phyloP scores from a whole-genome alignment of 2,329 filamentous ascomycete genomes.

The Chaetothyriales sp. region DNA sequence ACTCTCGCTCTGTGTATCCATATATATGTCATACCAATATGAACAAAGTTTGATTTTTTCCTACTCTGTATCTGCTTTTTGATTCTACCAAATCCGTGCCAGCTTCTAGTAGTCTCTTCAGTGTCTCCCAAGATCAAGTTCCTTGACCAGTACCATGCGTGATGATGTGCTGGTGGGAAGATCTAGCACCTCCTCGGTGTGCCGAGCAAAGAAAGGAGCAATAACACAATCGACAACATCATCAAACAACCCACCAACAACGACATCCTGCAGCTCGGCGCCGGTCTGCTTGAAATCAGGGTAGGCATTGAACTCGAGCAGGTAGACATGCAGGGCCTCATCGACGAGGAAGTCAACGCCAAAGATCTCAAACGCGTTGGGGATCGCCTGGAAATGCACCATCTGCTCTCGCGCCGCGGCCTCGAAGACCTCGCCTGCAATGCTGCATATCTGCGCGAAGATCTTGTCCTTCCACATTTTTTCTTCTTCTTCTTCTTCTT shows the following conservation, averaged over 20 bases:
- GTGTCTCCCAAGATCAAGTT: slow-evolving; percentile 27
- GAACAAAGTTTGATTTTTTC: not conserved
- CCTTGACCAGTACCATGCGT: slow-evolving; percentile 21
- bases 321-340: slow-evolving; percentile 45
- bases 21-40: not conserved
- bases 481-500: slow-evolving; percentile 11
- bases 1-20: not conserved
- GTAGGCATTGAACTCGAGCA: slow-evolving; percentile 90
- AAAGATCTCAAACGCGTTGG: slow-evolving; percentile 82
- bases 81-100: not conserved
- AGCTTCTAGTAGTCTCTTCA: slow-evolving; percentile 30
- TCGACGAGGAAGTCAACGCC: slow-evolving; percentile 84
- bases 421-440: slow-evolving; percentile 68
- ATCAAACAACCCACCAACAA: slow-evolving; percentile 65
- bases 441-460: slow-evolving; percentile 56
- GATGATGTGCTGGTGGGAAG: slow-evolving; percentile 21
- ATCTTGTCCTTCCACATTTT: slow-evolving; percentile 42
- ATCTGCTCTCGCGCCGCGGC: slow-evolving; percentile 71
- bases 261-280: slow-evolving; percentile 45
- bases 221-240: slow-evolving; percentile 55
- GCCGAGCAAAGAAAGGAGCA: slow-evolving; percentile 45
- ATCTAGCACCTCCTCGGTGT: slow-evolving; percentile 6
- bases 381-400: slow-evolving; percentile 79
- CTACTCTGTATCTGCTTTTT: not conserved
- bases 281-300: slow-evolving; percentile 93